Evolutionary conservation across 2,329 filamentous ascomycete genomes (phyloP).

Genomic region (Rugonectria rugulosa): DNA sequence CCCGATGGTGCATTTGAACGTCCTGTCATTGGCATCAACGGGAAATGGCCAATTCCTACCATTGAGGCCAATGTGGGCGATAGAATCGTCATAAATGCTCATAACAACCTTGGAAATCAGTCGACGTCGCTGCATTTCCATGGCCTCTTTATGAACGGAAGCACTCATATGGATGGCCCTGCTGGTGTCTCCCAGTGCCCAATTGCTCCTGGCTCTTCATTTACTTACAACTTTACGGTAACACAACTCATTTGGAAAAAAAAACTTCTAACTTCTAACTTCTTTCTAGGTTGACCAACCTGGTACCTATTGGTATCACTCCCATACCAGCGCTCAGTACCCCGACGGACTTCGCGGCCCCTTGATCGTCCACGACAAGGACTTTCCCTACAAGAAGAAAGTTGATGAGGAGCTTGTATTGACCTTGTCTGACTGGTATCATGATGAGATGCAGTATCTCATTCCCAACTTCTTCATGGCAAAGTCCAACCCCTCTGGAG

Average conservation of each 20-base stretch:
- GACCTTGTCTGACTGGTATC: slow-evolving; percentile 76
- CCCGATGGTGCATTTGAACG: slow-evolving; percentile 71
- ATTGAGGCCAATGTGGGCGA: slow-evolving; percentile 71
- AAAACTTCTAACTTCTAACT: not conserved
- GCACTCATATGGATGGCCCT: slow-evolving; percentile 75
- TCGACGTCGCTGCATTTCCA: slow-evolving; percentile 74
- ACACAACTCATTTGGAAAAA: slow-evolving; percentile 17
- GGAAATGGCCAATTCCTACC: slow-evolving; percentile 74
- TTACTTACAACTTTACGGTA: slow-evolving; percentile 76
- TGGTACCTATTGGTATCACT: slow-evolving; percentile 84
- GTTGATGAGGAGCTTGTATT: slow-evolving; percentile 71
- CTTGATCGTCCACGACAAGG: slow-evolving; percentile 69
- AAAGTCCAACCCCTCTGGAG: slow-evolving; percentile 63
- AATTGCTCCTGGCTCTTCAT: slow-evolving; percentile 67
- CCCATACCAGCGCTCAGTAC: slow-evolving; percentile 72
- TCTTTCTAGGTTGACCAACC: slow-evolving; percentile 63
- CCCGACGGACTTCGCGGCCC: slow-evolving; percentile 73
- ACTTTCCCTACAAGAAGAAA: slow-evolving; percentile 62
- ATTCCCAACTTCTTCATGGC: slow-evolving; percentile 60
- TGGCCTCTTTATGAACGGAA: slow-evolving; percentile 73
- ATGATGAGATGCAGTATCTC: slow-evolving; percentile 61
- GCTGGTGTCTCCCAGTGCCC: slow-evolving; percentile 70
- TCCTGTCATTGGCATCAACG: slow-evolving; percentile 78
- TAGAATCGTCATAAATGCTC: slow-evolving; percentile 63
- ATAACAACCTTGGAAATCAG: slow-evolving; percentile 69